Evolutionary conservation across 2,329 filamentous ascomycete genomes (phyloP), one percentile per base, ranked within the genome.

Genomic region (Fusarium algeriense): DNA sequence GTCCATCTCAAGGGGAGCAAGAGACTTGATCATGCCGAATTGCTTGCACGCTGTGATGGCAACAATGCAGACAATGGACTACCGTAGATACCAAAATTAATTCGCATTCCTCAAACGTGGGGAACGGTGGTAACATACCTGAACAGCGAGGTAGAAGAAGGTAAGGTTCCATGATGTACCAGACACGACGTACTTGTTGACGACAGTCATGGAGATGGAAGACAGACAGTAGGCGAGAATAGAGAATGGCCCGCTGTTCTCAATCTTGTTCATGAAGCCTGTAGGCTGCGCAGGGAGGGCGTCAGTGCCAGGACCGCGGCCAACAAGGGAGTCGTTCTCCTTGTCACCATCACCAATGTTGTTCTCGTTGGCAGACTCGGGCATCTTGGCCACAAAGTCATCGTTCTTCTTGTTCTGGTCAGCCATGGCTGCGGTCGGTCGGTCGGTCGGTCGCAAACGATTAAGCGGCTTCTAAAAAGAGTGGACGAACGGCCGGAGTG

Each of bases 171-270:
- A 99, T 74, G 91, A 89, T 55, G 89, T 87, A 66, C 96, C 96
- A 17, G 94, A 98, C 44, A 99, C 90, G 71, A 98, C 95, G 81
- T 97, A 99, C 87, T 99, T 99, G 86, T 99, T 99, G 81, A 97
- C 96, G n/a, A 98, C 93, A 10, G 96, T 99, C 96, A 99, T 99
- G 82, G 95, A 89, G 79, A 99, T 99, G 20, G 95, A 98, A 58
- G 95, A 93, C 77, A 92, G 86, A 82, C 96, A 99, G 86, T 99
- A 99, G 58, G 93, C 89, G 71, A 97, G 80, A 75, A 99, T 93
- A 26, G 95, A 94, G 53, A 96, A 81, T 52, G 89, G 85, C 13
- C 94, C 93, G 82, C 90, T 96, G 83, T 94, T 93, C 78, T 91
- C 88, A 70, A 93, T 80, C 76, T 84, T 83, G 60, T 65, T 65